Percentiles rank a stretch among this genome's conserved stretches.
phyloP scores from a whole-genome alignment of 176 grass and related monocot genomes.

The Echinochloa phyllopogon region DNA sequence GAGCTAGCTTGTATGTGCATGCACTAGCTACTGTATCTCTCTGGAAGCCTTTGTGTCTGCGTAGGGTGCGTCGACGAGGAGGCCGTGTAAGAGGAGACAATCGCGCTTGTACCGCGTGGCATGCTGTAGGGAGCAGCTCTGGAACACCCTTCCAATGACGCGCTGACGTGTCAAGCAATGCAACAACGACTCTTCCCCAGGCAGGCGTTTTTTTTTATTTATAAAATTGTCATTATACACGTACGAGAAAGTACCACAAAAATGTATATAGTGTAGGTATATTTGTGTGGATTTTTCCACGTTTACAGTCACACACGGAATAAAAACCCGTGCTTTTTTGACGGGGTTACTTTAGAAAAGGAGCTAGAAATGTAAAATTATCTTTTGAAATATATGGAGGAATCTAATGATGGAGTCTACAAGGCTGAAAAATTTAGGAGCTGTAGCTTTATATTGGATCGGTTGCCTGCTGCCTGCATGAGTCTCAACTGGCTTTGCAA shows the following conservation, averaged over 20 bases:
- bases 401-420: neutral
- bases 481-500: too few relatives aligned
- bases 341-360: constrained; percentile 1
- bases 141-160: constrained; percentile 37
- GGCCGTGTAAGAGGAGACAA: constrained; percentile 17
- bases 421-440: neutral
- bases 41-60: neutral
- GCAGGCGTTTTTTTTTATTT: neutral
- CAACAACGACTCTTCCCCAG: constrained; percentile 17
- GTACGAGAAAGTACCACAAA: neutral
- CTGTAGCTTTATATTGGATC: neutral
- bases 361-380: constrained; percentile 3
- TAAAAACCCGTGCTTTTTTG: neutral
- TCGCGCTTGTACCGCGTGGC: constrained; percentile 32
- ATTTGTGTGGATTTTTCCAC: neutral
- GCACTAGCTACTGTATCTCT: neutral
- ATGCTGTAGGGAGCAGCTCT: constrained; percentile 43
- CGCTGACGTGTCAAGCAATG: constrained; percentile 26
- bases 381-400: constrained; percentile 26
- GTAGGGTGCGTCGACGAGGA: constrained; percentile 7
- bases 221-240: neutral
- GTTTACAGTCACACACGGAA: neutral
- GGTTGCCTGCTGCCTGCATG: too few relatives aligned
- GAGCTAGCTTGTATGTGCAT: neutral
- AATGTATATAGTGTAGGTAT: constrained; percentile 2